These are phyloP conservation scores for Leptographium wingfieldii DNA, from an alignment of 2,329 filamentous ascomycete species.

Conservation along the genomic window DNA sequence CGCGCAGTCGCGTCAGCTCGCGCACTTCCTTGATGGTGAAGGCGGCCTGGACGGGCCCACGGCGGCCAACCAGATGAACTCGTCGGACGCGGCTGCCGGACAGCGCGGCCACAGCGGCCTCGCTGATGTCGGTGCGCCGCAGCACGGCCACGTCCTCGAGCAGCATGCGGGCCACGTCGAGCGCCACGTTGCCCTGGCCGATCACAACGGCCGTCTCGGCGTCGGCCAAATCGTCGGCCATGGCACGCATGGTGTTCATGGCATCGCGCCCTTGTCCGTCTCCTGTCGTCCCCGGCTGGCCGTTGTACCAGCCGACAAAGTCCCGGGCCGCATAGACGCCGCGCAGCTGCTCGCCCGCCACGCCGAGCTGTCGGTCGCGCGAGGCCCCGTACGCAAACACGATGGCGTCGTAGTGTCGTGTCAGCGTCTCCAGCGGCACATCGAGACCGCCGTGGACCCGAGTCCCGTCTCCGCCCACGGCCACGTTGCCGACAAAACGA, in stretches of 20 bases:
- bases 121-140: slow-evolving; percentile 76
- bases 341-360: slow-evolving; percentile 66
- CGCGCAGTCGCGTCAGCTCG: slow-evolving; percentile 68
- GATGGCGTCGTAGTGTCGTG: slow-evolving; percentile 80
- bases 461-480: slow-evolving; percentile 41
- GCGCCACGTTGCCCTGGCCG: slow-evolving; percentile 89
- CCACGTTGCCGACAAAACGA: slow-evolving; percentile 81
- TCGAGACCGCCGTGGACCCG: slow-evolving; percentile 14
- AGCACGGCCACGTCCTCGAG: slow-evolving; percentile 63
- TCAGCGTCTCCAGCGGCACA: slow-evolving; percentile 55
- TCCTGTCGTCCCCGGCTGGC: slow-evolving; percentile 60
- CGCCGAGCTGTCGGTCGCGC: slow-evolving; percentile 63
- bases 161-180: slow-evolving; percentile 84
- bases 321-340: slow-evolving; percentile 80
- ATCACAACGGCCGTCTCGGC: slow-evolving; percentile 79
- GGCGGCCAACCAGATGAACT: slow-evolving; percentile 77
- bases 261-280: background rate
- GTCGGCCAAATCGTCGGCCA: slow-evolving; percentile 54
- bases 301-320: slow-evolving; percentile 98
- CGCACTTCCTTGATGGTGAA: slow-evolving; percentile 93
- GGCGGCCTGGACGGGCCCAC: slow-evolving; percentile 83
- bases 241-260: background rate
- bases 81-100: slow-evolving; percentile 60
- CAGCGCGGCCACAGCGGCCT: slow-evolving; percentile 64
- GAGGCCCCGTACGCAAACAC: slow-evolving; percentile 89